Percentiles rank a stretch among this genome's conserved stretches.
Evolutionary conservation across 495 filamentous ascomycete species (phyloP).

Genomic region (Penicillium odoratum): DNA sequence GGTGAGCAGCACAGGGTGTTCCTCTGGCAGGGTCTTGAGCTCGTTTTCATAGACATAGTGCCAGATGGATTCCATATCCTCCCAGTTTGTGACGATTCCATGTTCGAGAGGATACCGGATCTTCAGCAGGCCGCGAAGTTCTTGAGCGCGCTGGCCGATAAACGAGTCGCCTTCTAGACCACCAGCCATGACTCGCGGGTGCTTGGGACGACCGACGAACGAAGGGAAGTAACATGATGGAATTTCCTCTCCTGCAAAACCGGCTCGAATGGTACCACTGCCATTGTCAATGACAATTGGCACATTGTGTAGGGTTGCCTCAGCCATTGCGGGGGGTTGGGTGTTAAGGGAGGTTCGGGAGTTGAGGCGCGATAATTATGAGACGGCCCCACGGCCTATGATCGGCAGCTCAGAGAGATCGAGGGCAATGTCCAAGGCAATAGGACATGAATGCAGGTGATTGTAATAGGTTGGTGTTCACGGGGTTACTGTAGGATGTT

Average conservation of each 20-base stretch:
- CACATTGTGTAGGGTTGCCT: constrained; percentile 85
- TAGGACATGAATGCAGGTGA: constrained; percentile 6
- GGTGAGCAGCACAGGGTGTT: constrained; percentile 96
- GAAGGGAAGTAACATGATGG: constrained; percentile 98
- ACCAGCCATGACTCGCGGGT: constrained; percentile 91
- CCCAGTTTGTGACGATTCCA: constrained; percentile 98
- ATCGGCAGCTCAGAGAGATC: constrained; percentile 18
- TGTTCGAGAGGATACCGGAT: constrained; percentile 95
- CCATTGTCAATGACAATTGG: constrained; percentile 99
- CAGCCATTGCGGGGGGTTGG: constrained; percentile 61
- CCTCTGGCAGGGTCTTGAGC: constrained; percentile 93
- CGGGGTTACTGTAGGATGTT: constrained; percentile 9
- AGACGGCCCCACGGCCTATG: constrained; percentile 42
- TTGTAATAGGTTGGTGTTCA: constrained; percentile 16
- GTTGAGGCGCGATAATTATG: constrained; percentile 28
- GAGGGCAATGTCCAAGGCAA: constrained; percentile 3
- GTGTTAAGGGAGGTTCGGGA: constrained; percentile 17
- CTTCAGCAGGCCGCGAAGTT: constrained; percentile 90
- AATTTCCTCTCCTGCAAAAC: constrained; percentile 92
- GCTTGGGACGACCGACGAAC: constrained; percentile 95
- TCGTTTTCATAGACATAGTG: constrained; percentile 79
- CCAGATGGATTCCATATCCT: constrained; percentile 99
- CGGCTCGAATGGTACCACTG: constrained; percentile 94
- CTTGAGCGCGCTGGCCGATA: constrained; percentile 90
- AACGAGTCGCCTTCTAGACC: constrained; percentile 97